Base-by-base conservation (phyloP, 768 basidiomycete species). In the Tricholoma saponaceum region DNA sequence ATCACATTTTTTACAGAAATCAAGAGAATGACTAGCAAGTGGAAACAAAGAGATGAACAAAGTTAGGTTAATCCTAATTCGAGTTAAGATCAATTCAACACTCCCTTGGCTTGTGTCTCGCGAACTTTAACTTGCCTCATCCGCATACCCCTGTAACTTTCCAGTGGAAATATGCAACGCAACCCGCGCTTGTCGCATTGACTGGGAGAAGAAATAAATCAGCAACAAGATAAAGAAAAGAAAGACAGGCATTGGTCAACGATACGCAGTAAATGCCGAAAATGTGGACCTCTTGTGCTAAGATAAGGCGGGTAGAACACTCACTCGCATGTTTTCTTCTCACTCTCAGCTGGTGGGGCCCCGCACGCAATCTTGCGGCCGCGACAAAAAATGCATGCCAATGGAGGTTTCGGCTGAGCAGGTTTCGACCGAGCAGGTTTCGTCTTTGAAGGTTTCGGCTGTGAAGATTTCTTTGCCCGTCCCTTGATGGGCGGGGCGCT, bases 341-440 rank as follows among this genome's bases (percentile, higher is more conserved):
- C 69, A 50, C 70, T 74, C 2, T 70, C 73, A 0, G 68, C 67
- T 2, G 68, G 60, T 1, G 78, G 76, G 6, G 78, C 72, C 0
- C 81, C 79, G 22, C 81, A 82, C 7, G 80, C 81, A 51, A 82
- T 82, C 68, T 82, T 82, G 12, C 81, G 68, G 1, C 77, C 76
- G 5, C 80, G 68, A 52, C 80, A 81, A 61, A 82, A 81, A 1
- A 78, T 65, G 53, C 80, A 82, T 1, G 80, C 80, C 23, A 81
- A 65, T 3, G 74, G 69, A 12, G 79, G 79, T 58, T 81, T 81
- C 25, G n/a, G 14, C 18, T 12, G 12, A n/a, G n/a, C 58, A n/a
- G n/a, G n/a, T n/a, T n/a, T n/a, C n/a, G n/a, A n/a, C n/a, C n/a
- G n/a, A n/a, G 51, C 37, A 57, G 47, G 33, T 57, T 41, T 18